These are phyloP conservation scores for Candida ulmi DNA, from an alignment of 805 yeast species.

Conservation along the genomic window DNA sequence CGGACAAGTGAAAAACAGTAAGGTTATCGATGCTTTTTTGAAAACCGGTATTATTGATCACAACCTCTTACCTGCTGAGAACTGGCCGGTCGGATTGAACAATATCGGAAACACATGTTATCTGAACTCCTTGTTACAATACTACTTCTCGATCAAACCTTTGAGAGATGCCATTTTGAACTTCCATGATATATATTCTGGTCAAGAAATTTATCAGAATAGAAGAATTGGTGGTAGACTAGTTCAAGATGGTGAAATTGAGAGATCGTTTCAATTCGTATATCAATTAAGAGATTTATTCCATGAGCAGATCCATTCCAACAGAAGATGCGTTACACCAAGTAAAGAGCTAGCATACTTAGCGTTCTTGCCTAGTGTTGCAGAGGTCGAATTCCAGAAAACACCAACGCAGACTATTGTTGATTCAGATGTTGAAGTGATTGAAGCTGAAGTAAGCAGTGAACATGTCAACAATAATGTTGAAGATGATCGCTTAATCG, in stretches of 20 bases:
- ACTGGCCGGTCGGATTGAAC: conserved; percentile 88
- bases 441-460: conserved; percentile 14
- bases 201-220: conserved; percentile 27
- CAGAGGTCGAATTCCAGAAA: conserved; percentile 49
- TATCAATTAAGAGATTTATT: conserved; percentile 68
- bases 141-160: conserved; percentile 82
- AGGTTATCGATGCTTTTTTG: conserved; percentile 49
- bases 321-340: conserved; percentile 68
- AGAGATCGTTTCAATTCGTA: conserved; percentile 77
- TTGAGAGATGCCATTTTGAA: conserved; percentile 59
- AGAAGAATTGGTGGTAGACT: conserved; percentile 86
- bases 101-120: conserved; percentile 97
- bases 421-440: conserved; percentile 7
- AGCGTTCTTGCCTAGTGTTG: conserved; percentile 72
- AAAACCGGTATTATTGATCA: conserved; percentile 60
- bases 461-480: too few species aligned
- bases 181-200: conserved; percentile 39
- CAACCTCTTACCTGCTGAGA: conserved; percentile 50
- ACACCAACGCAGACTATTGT: conserved; percentile 1
- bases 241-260: conserved; percentile 73
- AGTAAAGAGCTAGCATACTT: conserved; percentile 79
- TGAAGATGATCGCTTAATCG: too few species aligned
- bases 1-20: conserved; percentile 50
- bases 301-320: conserved; percentile 58
- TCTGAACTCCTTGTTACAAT: conserved; percentile 84